Evolutionary conservation across 2,329 filamentous ascomycete genomes (phyloP), one percentile per base, ranked within the genome.

Genomic region (Xenoacremonium recifei): DNA sequence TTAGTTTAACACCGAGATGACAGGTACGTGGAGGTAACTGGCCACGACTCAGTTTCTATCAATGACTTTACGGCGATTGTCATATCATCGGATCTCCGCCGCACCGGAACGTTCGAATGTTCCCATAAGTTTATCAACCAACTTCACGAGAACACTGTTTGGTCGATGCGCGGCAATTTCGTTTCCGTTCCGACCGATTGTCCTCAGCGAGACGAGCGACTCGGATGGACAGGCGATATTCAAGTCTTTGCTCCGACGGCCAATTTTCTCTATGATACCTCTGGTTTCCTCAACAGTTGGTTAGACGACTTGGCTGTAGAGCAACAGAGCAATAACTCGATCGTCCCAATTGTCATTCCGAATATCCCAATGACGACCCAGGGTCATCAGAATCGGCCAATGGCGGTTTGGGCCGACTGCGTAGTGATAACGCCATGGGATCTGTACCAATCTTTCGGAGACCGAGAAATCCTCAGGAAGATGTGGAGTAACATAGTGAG

Each of bases 121-220:
- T 81, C 78, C 0, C 56, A 83, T 32, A 34, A 53, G 0, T 61
- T 73, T 7, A 48, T 83, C 10, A 83, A 80, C 47, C 62, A 72
- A 31, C 66, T 84, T 3, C 72, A 81, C 40, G 46, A 68, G 2
- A 83, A 83, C 36, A 68, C 76, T 1, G 53, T 64, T 21, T 82
- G 79, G 79, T 71, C 70, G 5, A 79, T 80, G 71, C 68, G 70
- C 20, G 77, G 77, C 1, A 83, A 82, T 49, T 82, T 83, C 49
- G 49, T 82, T 3, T 71, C 68, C 0, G 59, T 82, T 1, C 77
- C 77, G 0, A 82, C 77, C 0, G 79, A 83, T 50, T 80, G 76
- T 48, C 76, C 76, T 0, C 75, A 79, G 47, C 65, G 75, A 2
- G 75, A 80, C 39, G 76, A 80, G 57, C 66, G 76, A 0, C 57